Evolutionary conservation across 805 yeast genomes (phyloP).

Genomic region (Candida insectorum): DNA sequence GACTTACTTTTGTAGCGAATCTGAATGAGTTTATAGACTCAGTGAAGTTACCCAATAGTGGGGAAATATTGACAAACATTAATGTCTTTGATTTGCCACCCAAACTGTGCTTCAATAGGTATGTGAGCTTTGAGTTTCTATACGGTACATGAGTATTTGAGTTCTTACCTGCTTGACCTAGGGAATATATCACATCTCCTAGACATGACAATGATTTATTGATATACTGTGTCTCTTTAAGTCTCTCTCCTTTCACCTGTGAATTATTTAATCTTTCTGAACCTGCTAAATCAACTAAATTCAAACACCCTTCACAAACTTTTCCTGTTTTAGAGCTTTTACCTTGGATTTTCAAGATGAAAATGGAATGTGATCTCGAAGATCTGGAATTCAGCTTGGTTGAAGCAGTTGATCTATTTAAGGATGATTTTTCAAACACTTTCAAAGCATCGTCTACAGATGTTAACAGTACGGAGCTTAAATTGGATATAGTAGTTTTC

Average conservation of each 20-base stretch:
- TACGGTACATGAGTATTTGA: constrained; percentile 56
- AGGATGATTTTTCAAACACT: constrained; percentile 53
- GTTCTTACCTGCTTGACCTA: constrained; percentile 34
- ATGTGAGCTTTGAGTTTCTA: constrained; percentile 74
- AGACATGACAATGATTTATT: constrained; percentile 83
- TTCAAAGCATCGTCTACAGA: constrained; percentile 47
- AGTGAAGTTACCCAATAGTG: constrained; percentile 53
- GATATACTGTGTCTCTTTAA: constrained; percentile 84
- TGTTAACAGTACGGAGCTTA: constrained; percentile 47
- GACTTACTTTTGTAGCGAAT: constrained; percentile 82
- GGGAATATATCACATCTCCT: constrained; percentile 83
- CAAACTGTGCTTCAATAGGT: constrained; percentile 76
- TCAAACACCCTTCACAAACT: constrained; percentile 55
- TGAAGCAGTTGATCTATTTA: constrained; percentile 71
- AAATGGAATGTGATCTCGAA: constrained; percentile 88
- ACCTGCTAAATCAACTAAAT: constrained; percentile 90
- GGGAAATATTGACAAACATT: constrained; percentile 89
- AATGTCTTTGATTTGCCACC: constrained; percentile 85
- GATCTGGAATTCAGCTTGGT: constrained; percentile 81
- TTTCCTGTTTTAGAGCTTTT: constrained; percentile 47
- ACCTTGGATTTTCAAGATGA: constrained; percentile 61
- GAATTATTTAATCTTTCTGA: constrained; percentile 80
- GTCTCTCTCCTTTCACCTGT: constrained; percentile 73
- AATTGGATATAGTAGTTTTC: constrained; percentile 60
- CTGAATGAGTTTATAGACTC: constrained; percentile 85